Conservation (phyloP, 148 eudicot genomes). For the Silene conica region DNA sequence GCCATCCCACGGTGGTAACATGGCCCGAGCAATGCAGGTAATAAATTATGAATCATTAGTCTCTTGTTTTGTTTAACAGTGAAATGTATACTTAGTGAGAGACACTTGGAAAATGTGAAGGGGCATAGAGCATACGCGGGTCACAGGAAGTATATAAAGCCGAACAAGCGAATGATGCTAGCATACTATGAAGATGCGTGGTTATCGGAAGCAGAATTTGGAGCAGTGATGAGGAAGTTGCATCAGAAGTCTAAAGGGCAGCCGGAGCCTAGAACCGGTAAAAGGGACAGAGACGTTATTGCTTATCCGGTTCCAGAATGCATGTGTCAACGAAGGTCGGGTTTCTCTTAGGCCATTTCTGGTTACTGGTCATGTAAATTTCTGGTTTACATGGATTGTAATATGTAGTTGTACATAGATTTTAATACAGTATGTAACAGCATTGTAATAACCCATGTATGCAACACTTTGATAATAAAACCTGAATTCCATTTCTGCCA, state of each 20-base stretch:
- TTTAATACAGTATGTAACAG: neutral
- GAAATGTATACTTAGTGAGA: too few relatives aligned
- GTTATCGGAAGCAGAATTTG: slow-evolving; percentile 37
- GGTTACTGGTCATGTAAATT: neutral
- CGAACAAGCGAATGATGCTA: slow-evolving; percentile 70
- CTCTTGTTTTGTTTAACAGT: too few relatives aligned
- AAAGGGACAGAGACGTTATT: slow-evolving; percentile 55
- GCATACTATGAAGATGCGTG: slow-evolving; percentile 41
- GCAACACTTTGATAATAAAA: neutral
- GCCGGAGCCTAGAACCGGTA: slow-evolving; percentile 52
- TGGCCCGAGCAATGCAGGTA: slow-evolving; percentile 79
- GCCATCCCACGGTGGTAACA: slow-evolving; percentile 76
- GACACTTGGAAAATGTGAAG: slow-evolving; percentile 25
- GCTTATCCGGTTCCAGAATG: slow-evolving; percentile 77
- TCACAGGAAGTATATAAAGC: slow-evolving; percentile 64
- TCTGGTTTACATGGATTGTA: neutral
- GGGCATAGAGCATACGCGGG: slow-evolving; percentile 79
- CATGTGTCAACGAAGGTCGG: slow-evolving; percentile 45
- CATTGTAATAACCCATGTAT: neutral
- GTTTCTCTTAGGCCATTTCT: slow-evolving; percentile 4
- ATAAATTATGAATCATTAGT: neutral
- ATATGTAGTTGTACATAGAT: neutral
- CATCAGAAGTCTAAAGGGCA: slow-evolving; percentile 56
- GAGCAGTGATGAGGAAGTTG: slow-evolving; percentile 41
- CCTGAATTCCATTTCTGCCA: neutral